Base-by-base conservation (phyloP, 768 basidiomycete genomes). In the Lentinula edodes region DNA sequence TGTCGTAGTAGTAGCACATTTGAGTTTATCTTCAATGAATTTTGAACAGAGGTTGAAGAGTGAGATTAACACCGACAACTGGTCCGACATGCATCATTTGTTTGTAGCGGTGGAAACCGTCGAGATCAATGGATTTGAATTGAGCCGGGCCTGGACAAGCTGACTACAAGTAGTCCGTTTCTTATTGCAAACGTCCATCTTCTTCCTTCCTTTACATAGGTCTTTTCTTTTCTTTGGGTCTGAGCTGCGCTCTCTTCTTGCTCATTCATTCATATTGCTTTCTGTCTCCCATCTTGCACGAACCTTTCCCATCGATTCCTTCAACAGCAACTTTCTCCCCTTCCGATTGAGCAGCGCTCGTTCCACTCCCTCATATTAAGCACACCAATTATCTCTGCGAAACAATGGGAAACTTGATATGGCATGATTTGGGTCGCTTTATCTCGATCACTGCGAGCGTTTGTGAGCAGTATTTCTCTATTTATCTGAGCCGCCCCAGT, bases 401-500 rank as follows among this genome's bases (percentile, higher is more conserved):
- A 65, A 73, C 63, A 64, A 94, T 93, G 92, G 92, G 91, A 64
- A 86, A 85, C 53, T 80, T 94, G 65, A 74, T 93, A 66, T 92
- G 91, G 91, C 86, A 91, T 73, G 84, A 91, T 66, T 85, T 90
- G 71, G 77, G 85, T 66, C 89, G 89, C 64, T 78, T 80, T 58
- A 78, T 91, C 66, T 75, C 89, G 43, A 80, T 92, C 66, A 80
- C 87, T 6, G 86, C 90, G 48, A 86, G 82, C 65, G 72, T 84
- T 63, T 93, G 91, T 92, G 68, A 79, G 90, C 87, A 36, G 28
- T 10, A 41, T 18, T 32, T 16, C 2, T 36, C 32, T 38, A 52
- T 46, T 13, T 10, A 9, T 12, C n/a, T 48, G 46, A 23, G 46
- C 16, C 20, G 7, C 46, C 23, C 38, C 35, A 42, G 39, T 10